These are phyloP conservation scores for Starmerella floricola DNA, from an alignment of 805 yeast species.

Conservation along the genomic window DNA sequence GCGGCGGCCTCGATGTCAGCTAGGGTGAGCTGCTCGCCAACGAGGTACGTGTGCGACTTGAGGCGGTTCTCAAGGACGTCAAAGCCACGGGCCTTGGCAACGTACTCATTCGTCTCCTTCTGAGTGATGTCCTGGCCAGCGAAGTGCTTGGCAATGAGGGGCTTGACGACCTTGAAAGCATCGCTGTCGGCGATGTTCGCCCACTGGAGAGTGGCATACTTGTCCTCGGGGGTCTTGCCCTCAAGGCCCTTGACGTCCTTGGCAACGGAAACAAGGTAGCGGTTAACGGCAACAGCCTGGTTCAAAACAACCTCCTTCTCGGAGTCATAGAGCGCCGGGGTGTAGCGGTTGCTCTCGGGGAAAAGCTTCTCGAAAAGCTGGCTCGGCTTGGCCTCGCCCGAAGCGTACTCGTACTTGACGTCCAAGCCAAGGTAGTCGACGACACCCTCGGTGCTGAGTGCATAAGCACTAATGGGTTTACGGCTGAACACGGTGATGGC, in stretches of 20 bases:
- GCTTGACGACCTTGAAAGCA: conserved; percentile 37
- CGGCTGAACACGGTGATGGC: conserved; percentile 20
- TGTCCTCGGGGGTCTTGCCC: conserved; percentile 14
- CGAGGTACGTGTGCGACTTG: conserved; percentile 52
- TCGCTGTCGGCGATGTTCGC: conserved; percentile 64
- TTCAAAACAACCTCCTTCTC: conserved; percentile 12
- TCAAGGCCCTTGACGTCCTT: conserved; percentile 19
- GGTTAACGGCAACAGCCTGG: conserved; percentile 22
- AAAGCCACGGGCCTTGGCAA: conserved; percentile 25
- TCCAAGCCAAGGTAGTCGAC: conserved; percentile 18
- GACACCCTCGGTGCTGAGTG: conserved; percentile 18
- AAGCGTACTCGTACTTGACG: conserved; percentile 13
- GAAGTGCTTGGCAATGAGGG: conserved; percentile 44
- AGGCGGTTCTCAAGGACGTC: conserved; percentile 36
- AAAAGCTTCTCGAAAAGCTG: conserved; percentile 14
- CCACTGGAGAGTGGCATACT: conserved; percentile 51
- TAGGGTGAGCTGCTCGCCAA: conserved; percentile 51
- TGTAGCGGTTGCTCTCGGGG: conserved; percentile 15
- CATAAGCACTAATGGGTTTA: conserved; percentile 15
- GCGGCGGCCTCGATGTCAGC: conserved; percentile 56
- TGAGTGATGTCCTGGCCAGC: conserved; percentile 71
- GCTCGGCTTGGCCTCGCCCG: conserved; percentile 11
- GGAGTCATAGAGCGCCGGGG: conserved; percentile 19
- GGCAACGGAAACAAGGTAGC: conserved; percentile 19
- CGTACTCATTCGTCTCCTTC: conserved; percentile 42